A percentile compares a stretch with the other conserved stretches of the same genome.
These are phyloP conservation scores for Chytriomyces sp. DNA, from an alignment of 192 early-diverging fungal species.

Conservation along the genomic window DNA sequence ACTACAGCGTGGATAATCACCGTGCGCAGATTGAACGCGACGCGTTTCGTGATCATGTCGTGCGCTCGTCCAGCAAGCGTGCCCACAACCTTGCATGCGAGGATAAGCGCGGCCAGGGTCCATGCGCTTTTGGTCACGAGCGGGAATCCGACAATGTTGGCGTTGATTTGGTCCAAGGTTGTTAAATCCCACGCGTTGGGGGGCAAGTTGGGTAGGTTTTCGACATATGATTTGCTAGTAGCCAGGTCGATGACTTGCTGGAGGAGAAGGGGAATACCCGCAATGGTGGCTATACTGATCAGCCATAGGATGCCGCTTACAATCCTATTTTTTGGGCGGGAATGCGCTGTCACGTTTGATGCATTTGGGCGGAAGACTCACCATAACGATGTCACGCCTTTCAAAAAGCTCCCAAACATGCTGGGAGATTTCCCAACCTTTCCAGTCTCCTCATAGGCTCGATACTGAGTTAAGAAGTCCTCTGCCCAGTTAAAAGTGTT, in stretches of 20 bases:
- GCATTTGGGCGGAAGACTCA: not conserved
- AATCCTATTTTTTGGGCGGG: slow-evolving; percentile 1
- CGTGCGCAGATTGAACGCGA: slow-evolving; percentile 22
- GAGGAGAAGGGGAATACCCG: slow-evolving; percentile 11
- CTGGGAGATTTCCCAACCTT: not conserved
- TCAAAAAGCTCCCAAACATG: not conserved
- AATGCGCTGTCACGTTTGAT: not conserved
- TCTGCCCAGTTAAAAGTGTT: not conserved
- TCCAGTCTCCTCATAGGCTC: not conserved
- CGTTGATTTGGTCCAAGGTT: not conserved
- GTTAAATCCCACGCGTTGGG: not conserved
- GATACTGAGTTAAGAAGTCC: not conserved
- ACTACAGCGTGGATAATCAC: slow-evolving; percentile 6
- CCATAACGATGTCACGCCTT: not conserved
- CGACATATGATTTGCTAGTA: not conserved
- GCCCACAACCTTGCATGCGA: not conserved
- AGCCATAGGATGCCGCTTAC: not conserved
- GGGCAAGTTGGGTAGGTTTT: not conserved
- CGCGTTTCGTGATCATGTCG: slow-evolving; percentile 1
- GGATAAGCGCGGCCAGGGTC: not conserved
- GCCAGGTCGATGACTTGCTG: slow-evolving; percentile 24
- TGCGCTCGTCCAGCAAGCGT: not conserved
- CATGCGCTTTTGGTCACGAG: slow-evolving; percentile 5
- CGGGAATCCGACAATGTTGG: not conserved
- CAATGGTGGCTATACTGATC: not conserved